A percentile compares a stretch with the other conserved stretches of the same genome.
Evolutionary conservation across 441 rosid species (phyloP).

Genomic region (Gossypium gossypioides): DNA sequence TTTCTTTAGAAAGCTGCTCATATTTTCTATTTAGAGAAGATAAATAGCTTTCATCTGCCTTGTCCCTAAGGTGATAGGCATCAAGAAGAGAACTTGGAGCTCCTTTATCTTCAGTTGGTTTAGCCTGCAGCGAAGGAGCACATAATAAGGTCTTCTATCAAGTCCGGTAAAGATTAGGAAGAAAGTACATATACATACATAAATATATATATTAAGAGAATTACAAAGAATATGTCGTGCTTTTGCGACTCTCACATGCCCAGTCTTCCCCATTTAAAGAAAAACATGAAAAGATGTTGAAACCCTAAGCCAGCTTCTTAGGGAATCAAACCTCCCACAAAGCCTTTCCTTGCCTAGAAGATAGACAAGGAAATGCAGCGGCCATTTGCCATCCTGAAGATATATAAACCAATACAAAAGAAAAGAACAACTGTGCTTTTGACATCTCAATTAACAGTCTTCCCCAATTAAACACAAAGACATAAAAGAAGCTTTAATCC

Average conservation of each 20-base stretch:
- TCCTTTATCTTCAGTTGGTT: constrained; percentile 22
- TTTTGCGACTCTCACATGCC: not conserved
- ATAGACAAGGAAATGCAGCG: not conserved
- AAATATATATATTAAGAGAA: not conserved
- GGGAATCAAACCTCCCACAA: not conserved
- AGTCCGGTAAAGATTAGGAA: constrained; percentile 1
- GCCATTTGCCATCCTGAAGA: not conserved
- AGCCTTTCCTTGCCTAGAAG: not conserved
- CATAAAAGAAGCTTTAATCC: constrained; percentile 3
- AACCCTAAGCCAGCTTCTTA: not conserved
- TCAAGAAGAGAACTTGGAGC: constrained; percentile 53
- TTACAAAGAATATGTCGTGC: not conserved
- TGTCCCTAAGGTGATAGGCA: constrained; percentile 57
- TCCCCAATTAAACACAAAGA: not conserved
- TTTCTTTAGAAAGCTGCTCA: constrained; percentile 29
- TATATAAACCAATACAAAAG: not conserved
- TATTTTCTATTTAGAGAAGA: constrained; percentile 14
- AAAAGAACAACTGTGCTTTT: not conserved
- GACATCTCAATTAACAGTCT: not conserved
- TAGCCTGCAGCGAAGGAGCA: constrained; percentile 32
- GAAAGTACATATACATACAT: not conserved
- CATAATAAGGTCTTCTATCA: constrained; percentile 11
- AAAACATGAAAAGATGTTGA: not conserved
- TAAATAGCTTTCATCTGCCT: constrained; percentile 27
- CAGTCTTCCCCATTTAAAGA: not conserved